Base-by-base conservation (phyloP, 2,329 filamentous ascomycete genomes). In the Alternaria sp. region DNA sequence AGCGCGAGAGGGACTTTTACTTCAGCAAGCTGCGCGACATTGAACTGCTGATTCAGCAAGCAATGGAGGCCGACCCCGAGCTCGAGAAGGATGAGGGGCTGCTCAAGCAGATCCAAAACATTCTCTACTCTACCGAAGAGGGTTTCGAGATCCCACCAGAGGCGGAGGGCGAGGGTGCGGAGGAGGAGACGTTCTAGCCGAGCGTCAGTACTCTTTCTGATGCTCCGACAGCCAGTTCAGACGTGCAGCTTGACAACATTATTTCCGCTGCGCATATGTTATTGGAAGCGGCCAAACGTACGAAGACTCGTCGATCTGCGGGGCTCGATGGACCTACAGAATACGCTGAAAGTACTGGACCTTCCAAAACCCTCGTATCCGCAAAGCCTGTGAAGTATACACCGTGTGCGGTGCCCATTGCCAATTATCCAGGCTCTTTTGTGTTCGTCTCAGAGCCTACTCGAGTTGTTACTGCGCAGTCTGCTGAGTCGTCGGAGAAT, bases 11-110 rank as follows among this genome's bases (percentile, higher is more conserved):
- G 53, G 96, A 99, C 81, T 99, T 99, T 80, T 99, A 99, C 86
- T 99, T 99, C 83, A 96, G 93, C 87, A 99, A 99, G 86, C 87
- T 99, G 68, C 88, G 96, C 63, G 96, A 99, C 79, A 99, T 99
- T 73, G 96, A 99, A 83, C 85, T 99, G 69, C 84, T 99, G 74
- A 88, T 99, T 59, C 96, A 99, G 84, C 91, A 93, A 75, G 93
- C 94, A 11, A 91, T 96, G 76, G 96, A 99, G 73, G 91, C 93
- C 67, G 92, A 97, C 70, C 94, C 94, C 0, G 91, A 97, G 82
- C 83, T 98, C 55, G 96, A 97, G 83, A 95, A 96, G 87, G 92
- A 97, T 65, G 95, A 97, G 74, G 91, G 93, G 15, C 85, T 99
- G 67, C 88, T 98, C 80, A 97, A 97, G 88, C 90, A 95, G 80